phyloP scores from a whole-genome alignment of 169 alveolate species.

The Plasmodium falciparum region DNA sequence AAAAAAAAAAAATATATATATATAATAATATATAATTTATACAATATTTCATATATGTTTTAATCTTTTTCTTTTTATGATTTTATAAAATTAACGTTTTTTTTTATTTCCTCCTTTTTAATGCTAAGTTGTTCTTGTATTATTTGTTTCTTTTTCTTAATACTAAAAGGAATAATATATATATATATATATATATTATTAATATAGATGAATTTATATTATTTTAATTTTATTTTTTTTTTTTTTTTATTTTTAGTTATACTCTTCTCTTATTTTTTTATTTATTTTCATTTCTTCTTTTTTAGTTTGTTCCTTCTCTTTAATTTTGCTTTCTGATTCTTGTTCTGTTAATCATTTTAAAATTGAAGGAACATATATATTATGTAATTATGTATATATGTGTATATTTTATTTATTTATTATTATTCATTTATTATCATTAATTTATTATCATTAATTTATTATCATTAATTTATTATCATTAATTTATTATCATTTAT shows the following conservation, averaged over 20 bases:
- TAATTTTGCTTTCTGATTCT: conserved; percentile 42
- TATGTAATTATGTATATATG: neutral
- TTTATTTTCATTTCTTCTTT: conserved; percentile 60
- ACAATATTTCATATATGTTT: no score
- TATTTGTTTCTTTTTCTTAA: conserved; percentile 47
- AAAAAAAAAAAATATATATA: neutral
- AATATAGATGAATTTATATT: neutral
- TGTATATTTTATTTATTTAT: neutral
- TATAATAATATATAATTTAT: no score
- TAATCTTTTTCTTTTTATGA: neutral
- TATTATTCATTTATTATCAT: no score
- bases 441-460: no score
- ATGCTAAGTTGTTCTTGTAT: conserved; percentile 55
- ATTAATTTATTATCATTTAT: neutral
- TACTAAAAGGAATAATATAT: neutral
- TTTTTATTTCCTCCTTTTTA: conserved; percentile 66
- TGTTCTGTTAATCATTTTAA: conserved; percentile 17
- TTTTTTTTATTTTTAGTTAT: neutral
- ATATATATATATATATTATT: neutral
- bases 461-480: no score
- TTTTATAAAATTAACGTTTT: conserved; percentile 14
- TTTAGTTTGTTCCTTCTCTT: conserved; percentile 34
- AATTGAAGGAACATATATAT: neutral
- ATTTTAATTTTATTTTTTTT: neutral
- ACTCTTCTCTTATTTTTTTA: conserved; percentile 62